These are phyloP conservation scores for Chenopodium quinoa DNA, from an alignment of 148 eudicot species.

Conservation along the genomic window DNA sequence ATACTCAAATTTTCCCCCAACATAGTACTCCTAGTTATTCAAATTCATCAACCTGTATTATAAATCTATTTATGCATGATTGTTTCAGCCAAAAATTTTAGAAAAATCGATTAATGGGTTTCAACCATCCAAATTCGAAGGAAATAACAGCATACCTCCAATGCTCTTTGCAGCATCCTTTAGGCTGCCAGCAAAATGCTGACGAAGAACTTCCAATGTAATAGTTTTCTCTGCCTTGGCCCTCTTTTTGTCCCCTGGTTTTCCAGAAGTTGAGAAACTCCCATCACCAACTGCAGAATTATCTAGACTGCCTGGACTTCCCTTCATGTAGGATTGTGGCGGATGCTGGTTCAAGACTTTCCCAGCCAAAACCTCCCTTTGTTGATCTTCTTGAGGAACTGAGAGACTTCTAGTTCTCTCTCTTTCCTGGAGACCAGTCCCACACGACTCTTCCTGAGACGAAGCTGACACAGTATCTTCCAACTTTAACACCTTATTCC, in stretches of 20 bases:
- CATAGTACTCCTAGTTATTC: not conserved
- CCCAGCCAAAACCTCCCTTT: constrained; percentile 20
- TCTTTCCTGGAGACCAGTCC: constrained; percentile 21
- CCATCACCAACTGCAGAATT: constrained; percentile 40
- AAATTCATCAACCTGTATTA: not conserved
- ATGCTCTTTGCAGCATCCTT: constrained; percentile 90
- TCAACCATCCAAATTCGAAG: not conserved
- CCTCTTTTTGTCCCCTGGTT: constrained; percentile 56
- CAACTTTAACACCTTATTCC: constrained; percentile 10
- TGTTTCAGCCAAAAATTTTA: not conserved
- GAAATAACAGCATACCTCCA: constrained; percentile 61
- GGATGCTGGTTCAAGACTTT: constrained; percentile 14
- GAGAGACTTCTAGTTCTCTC: constrained; percentile 16
- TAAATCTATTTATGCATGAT: not conserved
- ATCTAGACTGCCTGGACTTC: constrained; percentile 26
- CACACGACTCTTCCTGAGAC: constrained; percentile 35
- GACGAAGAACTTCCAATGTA: constrained; percentile 71
- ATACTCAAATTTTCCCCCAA: not conserved
- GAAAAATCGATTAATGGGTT: not conserved
- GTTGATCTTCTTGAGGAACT: constrained; percentile 18
- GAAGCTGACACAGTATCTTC: constrained; percentile 25
- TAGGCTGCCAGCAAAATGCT: constrained; percentile 90
- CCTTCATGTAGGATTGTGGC: constrained; percentile 17
- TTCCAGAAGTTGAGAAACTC: constrained; percentile 36
- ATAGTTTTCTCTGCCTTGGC: constrained; percentile 67